Percentiles rank a stretch among this genome's conserved stretches.
Conservation (phyloP, 176 grass and related monocot genomes). For the Eleusine coracana region DNA sequence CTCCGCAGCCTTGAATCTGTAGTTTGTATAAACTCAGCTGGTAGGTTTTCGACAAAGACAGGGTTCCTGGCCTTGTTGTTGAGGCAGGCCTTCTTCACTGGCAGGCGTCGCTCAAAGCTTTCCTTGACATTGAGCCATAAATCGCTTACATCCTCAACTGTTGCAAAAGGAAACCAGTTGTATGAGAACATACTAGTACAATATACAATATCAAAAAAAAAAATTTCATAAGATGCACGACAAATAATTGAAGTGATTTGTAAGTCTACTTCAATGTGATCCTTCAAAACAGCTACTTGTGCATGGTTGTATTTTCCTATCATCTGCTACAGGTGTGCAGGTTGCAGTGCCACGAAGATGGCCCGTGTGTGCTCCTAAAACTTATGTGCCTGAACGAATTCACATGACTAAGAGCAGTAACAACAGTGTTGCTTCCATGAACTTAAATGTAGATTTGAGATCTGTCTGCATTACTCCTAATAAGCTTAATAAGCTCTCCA, state of each 20-base stretch:
- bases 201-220: slow-evolving; percentile 5
- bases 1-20: slow-evolving; percentile 94
- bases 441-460: background rate
- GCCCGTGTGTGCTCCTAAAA: background rate
- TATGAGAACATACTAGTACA: slow-evolving; percentile 22
- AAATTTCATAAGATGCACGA: background rate
- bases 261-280: background rate
- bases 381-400: background rate
- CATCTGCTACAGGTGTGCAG: background rate
- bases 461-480: background rate
- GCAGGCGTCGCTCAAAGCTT: slow-evolving; percentile 69
- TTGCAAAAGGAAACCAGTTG: background rate
- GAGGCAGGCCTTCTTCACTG: slow-evolving; percentile 86
- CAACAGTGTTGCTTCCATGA: background rate
- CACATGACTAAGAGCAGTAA: background rate
- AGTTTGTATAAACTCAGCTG: slow-evolving; percentile 88
- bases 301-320: background rate
- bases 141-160: slow-evolving; percentile 98
- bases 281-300: background rate
- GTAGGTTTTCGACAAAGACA: slow-evolving; percentile 79
- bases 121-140: slow-evolving; percentile 90
- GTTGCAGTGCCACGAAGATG: background rate
- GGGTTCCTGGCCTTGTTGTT: slow-evolving; percentile 96
- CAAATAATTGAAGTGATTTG: slow-evolving; percentile 8
- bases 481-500: slow-evolving; percentile 27